phyloP scores from a whole-genome alignment of 1,139 yeast species.

The Hyphopichia buzzinii region DNA sequence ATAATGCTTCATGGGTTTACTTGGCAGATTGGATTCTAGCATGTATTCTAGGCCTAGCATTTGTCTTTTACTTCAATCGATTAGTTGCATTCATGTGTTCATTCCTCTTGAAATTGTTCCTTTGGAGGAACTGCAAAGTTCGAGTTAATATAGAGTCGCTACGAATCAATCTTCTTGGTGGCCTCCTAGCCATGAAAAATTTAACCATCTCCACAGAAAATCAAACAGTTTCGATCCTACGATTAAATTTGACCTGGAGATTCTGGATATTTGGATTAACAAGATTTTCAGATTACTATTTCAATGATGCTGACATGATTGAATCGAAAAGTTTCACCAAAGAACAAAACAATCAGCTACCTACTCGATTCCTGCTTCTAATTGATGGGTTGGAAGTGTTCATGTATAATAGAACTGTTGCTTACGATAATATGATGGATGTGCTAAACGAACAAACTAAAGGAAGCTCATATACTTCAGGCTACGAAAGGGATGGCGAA shows the following conservation, averaged over 20 bases:
- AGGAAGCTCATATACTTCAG: slow-evolving; percentile 6
- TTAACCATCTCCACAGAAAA: slow-evolving; percentile 68
- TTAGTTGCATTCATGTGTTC: slow-evolving; percentile 64
- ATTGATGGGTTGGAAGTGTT: slow-evolving; percentile 81
- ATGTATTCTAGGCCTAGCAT: slow-evolving; percentile 57
- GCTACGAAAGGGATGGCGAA: slow-evolving; percentile 6
- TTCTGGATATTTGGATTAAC: slow-evolving; percentile 70
- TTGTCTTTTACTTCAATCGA: slow-evolving; percentile 76
- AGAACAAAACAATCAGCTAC: slow-evolving; percentile 45
- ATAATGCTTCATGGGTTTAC: slow-evolving; percentile 75
- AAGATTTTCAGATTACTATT: slow-evolving; percentile 43
- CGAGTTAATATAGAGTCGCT: slow-evolving; percentile 69
- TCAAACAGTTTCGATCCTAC: slow-evolving; percentile 65
- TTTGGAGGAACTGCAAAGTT: slow-evolving; percentile 64
- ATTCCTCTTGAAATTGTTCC: slow-evolving; percentile 42
- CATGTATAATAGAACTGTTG: slow-evolving; percentile 71
- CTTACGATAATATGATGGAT: slow-evolving; percentile 67
- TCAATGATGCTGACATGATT: slow-evolving; percentile 21
- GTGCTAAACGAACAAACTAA: slow-evolving; percentile 28
- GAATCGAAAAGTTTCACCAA: slow-evolving; percentile 15
- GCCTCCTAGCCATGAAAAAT: slow-evolving; percentile 76
- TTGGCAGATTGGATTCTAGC: slow-evolving; percentile 78
- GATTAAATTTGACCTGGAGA: slow-evolving; percentile 81
- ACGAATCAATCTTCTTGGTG: slow-evolving; percentile 76
- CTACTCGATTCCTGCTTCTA: slow-evolving; percentile 57